Evolutionary conservation across 2,329 filamentous ascomycete species (phyloP).

Genomic region (Neofusicoccum ribis): DNA sequence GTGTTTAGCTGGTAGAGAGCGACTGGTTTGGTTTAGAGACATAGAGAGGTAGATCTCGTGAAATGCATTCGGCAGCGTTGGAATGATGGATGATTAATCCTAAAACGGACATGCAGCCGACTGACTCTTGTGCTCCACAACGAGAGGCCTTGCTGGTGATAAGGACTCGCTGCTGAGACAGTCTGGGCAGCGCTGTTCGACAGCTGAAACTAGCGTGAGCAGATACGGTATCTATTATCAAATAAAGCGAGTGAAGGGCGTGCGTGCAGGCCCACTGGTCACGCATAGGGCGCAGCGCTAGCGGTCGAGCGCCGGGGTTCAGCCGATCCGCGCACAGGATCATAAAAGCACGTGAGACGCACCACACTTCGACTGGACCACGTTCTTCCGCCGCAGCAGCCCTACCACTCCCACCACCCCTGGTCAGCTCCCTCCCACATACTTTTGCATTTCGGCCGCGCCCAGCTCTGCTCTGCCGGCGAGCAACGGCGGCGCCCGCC

Average conservation of each 20-base stretch:
- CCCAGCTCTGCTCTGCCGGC: neutral
- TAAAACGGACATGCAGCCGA: neutral
- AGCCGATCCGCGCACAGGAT: neutral
- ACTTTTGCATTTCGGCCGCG: neutral
- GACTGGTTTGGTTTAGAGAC: neutral
- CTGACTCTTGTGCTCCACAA: neutral
- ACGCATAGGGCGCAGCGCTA: neutral
- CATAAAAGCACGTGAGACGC: slow-evolving; percentile 7
- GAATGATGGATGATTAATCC: neutral
- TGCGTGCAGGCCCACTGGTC: neutral
- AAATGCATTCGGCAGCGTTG: too few species aligned
- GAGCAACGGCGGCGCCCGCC: neutral
- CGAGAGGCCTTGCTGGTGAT: too few species aligned
- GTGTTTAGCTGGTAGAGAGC: slow-evolving; percentile 45
- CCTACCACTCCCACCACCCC: slow-evolving; percentile 1
- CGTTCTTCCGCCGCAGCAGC: neutral
- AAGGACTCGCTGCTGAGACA: too few species aligned
- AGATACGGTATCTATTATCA: too few species aligned
- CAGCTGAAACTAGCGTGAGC: too few species aligned
- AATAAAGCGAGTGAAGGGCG: too few species aligned
- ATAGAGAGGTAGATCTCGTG: neutral
- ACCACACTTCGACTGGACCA: slow-evolving; percentile 1
- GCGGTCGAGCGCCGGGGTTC: neutral
- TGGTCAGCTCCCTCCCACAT: slow-evolving; percentile 11
- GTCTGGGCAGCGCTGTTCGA: too few species aligned